Evolutionary conservation across 345 rosid species (phyloP).

Genomic region (Capsella bursapastoris): DNA sequence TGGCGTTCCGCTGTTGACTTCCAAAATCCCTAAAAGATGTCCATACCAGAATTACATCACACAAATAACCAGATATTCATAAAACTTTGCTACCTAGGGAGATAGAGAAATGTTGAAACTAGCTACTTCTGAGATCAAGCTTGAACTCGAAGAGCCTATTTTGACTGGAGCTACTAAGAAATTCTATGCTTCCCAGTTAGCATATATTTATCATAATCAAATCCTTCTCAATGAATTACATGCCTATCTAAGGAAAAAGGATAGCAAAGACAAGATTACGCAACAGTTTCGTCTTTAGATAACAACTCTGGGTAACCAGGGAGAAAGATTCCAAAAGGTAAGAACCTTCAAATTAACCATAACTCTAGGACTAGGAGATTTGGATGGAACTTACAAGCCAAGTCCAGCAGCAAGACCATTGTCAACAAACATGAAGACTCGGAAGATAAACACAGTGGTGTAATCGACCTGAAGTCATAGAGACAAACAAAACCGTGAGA

Average conservation of each 20-base stretch:
- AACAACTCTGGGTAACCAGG: constrained; percentile 12
- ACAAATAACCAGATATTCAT: constrained; percentile 4
- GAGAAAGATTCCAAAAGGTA: not conserved
- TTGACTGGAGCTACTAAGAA: not conserved
- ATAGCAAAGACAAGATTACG: not conserved
- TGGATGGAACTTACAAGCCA: constrained; percentile 79
- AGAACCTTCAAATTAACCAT: not conserved
- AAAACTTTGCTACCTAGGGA: constrained; percentile 4
- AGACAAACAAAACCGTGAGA: constrained; percentile 13
- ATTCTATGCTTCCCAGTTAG: not conserved
- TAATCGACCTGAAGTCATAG: constrained; percentile 79
- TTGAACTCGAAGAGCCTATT: constrained; percentile 18
- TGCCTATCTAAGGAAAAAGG: constrained; percentile 4
- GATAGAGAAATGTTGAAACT: constrained; percentile 20
- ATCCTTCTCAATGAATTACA: constrained; percentile 21
- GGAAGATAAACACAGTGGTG: constrained; percentile 83
- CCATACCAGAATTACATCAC: constrained; percentile 16
- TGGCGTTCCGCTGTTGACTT: constrained; percentile 91
- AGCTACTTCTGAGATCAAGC: constrained; percentile 31
- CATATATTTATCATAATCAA: constrained; percentile 1
- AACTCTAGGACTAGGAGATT: constrained; percentile 13
- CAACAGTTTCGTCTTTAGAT: not conserved
- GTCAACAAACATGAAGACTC: constrained; percentile 93
- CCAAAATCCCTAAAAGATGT: constrained; percentile 81
- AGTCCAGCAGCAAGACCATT: constrained; percentile 93